Conservation (phyloP, 305 asterid genomes). For the Caryopteris hybrid region DNA sequence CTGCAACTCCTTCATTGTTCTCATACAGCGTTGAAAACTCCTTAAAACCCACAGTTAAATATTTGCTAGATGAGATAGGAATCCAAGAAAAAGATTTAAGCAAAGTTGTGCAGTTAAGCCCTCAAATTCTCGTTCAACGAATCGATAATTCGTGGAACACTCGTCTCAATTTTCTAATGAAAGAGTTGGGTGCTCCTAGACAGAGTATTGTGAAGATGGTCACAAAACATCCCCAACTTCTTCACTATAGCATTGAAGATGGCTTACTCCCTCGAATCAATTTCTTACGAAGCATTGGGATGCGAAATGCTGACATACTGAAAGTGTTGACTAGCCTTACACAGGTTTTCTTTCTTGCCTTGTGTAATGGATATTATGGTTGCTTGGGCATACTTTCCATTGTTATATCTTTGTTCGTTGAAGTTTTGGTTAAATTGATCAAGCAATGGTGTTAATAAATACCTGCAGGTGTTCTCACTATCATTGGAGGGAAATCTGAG, state of each 20-base stretch:
- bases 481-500: slow-evolving; percentile 82
- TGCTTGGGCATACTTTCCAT: neutral
- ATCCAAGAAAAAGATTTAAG: slow-evolving; percentile 61
- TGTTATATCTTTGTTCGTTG: neutral
- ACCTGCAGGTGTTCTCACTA: slow-evolving; percentile 74
- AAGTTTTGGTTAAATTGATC: slow-evolving; percentile 3
- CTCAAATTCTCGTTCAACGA: slow-evolving; percentile 94
- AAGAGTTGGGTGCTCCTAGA: slow-evolving; percentile 83
- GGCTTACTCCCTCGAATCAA: slow-evolving; percentile 80
- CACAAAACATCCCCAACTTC: slow-evolving; percentile 86
- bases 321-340: slow-evolving; percentile 84
- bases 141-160: slow-evolving; percentile 75
- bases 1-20: slow-evolving; percentile 83
- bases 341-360: slow-evolving; percentile 53
- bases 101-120: slow-evolving; percentile 93
- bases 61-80: slow-evolving; percentile 85
- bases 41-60: slow-evolving; percentile 77
- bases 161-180: slow-evolving; percentile 67
- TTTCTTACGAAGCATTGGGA: slow-evolving; percentile 78
- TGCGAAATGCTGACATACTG: slow-evolving; percentile 66
- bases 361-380: slow-evolving; percentile 6
- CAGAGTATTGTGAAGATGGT: slow-evolving; percentile 92
- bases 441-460: neutral
- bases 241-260: slow-evolving; percentile 89
- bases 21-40: slow-evolving; percentile 92